Percentiles rank a stretch among this genome's conserved stretches.
Evolutionary conservation across 345 rosid genomes (phyloP).

Genomic region (Populus ilicifolia): DNA sequence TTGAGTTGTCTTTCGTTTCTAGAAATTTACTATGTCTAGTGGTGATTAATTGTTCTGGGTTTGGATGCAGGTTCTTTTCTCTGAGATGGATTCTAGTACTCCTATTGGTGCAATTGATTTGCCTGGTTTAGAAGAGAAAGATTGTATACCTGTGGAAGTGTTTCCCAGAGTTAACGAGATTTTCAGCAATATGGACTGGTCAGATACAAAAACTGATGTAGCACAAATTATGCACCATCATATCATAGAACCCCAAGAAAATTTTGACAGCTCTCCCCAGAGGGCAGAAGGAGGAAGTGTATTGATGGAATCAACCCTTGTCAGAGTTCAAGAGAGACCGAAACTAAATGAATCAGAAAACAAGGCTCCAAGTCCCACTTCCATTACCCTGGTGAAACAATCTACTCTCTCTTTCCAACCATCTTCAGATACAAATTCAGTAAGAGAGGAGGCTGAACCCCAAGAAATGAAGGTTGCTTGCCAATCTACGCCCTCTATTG

Average conservation of each 20-base stretch:
- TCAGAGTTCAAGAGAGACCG: constrained; percentile 39
- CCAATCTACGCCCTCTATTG: background rate
- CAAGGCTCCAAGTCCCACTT: constrained; percentile 19
- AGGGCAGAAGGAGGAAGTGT: constrained; percentile 33
- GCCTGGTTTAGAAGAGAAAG: constrained; percentile 50
- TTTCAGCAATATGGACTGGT: constrained; percentile 55
- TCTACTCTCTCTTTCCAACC: background rate
- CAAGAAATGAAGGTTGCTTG: constrained; percentile 1
- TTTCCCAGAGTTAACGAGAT: constrained; percentile 61
- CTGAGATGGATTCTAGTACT: constrained; percentile 57
- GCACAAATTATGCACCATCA: constrained; percentile 50
- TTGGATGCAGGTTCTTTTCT: constrained; percentile 59
- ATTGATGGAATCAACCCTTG: constrained; percentile 33
- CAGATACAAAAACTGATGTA: constrained; percentile 48
- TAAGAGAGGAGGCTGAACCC: constrained; percentile 3
- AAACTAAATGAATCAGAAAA: constrained; percentile 32
- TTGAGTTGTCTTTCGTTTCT: constrained; percentile 6
- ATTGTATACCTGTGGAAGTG: constrained; percentile 64
- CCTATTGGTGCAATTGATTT: constrained; percentile 45
- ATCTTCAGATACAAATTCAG: constrained; percentile 8
- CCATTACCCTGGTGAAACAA: constrained; percentile 19
- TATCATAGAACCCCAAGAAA: constrained; percentile 43
- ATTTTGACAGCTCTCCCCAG: constrained; percentile 39
- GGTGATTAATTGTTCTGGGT: constrained; percentile 18
- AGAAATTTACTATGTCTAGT: constrained; percentile 7